phyloP scores from a whole-genome alignment of 768 basidiomycete genomes.

The Dendrothele bispora region DNA sequence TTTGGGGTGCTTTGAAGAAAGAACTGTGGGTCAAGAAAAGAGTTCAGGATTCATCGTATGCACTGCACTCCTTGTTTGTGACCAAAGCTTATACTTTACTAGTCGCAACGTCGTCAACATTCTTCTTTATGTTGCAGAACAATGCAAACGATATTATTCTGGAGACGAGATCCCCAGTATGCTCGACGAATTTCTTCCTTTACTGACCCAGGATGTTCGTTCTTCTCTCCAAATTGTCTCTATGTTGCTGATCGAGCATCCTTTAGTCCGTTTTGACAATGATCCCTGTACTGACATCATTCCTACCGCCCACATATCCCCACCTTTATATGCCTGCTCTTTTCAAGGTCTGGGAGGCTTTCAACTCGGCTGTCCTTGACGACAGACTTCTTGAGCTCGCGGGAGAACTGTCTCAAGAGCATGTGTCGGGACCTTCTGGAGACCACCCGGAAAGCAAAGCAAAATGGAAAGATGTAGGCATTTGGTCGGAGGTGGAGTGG shows the following conservation, averaged over 20 bases:
- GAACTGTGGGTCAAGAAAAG: conserved; percentile 75
- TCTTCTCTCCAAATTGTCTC: not conserved
- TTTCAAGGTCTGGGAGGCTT: conserved; percentile 77
- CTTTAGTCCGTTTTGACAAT: conserved; percentile 67
- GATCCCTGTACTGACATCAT: conserved; percentile 74
- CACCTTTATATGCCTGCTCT: conserved; percentile 70
- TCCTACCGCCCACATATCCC: conserved; percentile 67
- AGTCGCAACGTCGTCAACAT: conserved; percentile 72
- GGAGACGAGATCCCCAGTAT: conserved; percentile 65
- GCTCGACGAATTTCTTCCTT: conserved; percentile 69
- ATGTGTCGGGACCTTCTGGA: conserved; percentile 58
- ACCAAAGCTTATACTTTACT: conserved; percentile 8
- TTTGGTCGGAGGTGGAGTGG: conserved; percentile 87
- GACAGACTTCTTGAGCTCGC: conserved; percentile 74
- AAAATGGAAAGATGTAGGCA: conserved; percentile 82
- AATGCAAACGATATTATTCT: conserved; percentile 70
- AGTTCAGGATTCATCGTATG: conserved; percentile 56
- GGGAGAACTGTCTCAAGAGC: conserved; percentile 70
- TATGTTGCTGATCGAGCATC: not conserved
- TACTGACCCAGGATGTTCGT: conserved; percentile 69
- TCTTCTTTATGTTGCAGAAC: conserved; percentile 70
- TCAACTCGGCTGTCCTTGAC: conserved; percentile 72
- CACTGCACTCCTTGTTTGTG: conserved; percentile 1
- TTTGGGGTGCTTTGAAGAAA: conserved; percentile 75
- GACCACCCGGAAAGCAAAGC: conserved; percentile 53